Evolutionary conservation across 805 yeast genomes (phyloP), one percentile per base, ranked within the genome.

Genomic region (Tetrapisispora arboricola): DNA sequence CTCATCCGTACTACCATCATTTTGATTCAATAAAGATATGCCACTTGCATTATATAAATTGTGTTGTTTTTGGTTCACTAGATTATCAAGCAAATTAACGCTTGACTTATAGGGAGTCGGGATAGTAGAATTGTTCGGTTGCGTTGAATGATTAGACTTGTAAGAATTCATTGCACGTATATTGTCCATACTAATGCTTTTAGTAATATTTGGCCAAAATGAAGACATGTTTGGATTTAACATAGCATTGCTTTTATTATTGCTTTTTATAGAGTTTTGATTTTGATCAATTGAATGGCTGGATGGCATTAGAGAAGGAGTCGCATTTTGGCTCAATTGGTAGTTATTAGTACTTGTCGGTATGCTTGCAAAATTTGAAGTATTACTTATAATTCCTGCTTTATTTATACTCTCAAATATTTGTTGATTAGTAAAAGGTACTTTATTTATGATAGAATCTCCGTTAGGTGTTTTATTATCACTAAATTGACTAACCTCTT

Each of bases 151-250:
- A 21, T 16, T 34, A 13, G 24, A 19, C 15, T n/a, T n/a, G 15
- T 15, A n/a, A n/a, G 36, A 21, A 19, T 32, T 22, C 36, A 32
- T 32, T 12, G 36, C 19, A 15, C 16, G 4, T 2, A 36, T 15
- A 22, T 36, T 29, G 8, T 29, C 32, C 24, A 26, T 19, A 16
- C 39, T 36, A 2, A 21, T 20, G 13, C 39, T 36, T 20, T 26
- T 32, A 32, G 17, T 32, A 3, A 32, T 13, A 16, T 32, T 18
- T 28, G 38, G 30, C 44, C 34, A 46, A 18, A 31, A 34, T 21
- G 31, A 48, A 12, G 36, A 22, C 10, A 22, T 6, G 16, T 15
- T 7, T 17, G 29, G 29, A 11, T 25, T 16, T 22, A 24, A 6
- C 7, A 10, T 10, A 11, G 3, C n/a, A 8, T 6, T 3, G n/a